Base-by-base conservation (phyloP, 768 basidiomycete species). In the Leccinum subgranulosum region DNA sequence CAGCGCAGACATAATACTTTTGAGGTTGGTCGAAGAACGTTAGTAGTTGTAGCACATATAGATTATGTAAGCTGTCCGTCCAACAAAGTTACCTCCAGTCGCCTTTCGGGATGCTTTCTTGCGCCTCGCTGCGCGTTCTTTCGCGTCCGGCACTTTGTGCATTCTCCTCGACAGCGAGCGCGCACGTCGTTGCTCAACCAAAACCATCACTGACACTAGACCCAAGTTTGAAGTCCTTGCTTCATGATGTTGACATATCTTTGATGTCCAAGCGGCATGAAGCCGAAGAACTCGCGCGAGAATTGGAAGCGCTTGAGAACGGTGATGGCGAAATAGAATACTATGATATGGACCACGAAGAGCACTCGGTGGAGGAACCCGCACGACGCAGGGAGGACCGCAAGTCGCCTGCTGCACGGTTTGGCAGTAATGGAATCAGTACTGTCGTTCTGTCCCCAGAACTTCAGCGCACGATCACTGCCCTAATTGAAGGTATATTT, bases 351-450 rank as follows among this genome's bases (percentile, higher is more conserved):
- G 66, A 61, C 46, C 71, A 72, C 25, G 75, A 74, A 43, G 74
- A 75, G 25, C 64, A 71, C 23, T 39, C 53, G 12, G 48, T 56
- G 6, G 71, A 71, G 25, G 67, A 74, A 9, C 64, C 53, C 54
- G 56, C 57, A 31, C 65, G 60, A 45, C 65, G 53, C 29, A 66
- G 60, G 62, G 76, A 62, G 68, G 81, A 70, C 46, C 76, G 83
- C 52, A 89, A 89, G 68, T 92, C 92, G 25, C 88, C 91, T 45
- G 92, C 91, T 21, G 92, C 93, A 19, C 75, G 77, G 23, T 90
- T 90, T 69, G 95, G 94, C 17, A 87, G 88, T 63, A 79, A 84
- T 56, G 75, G 80, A 45, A 79, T 92, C 49, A 90, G 92, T 9
- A 75, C 85, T 46, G 84, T 94, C 8, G 74, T 87, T 12, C 66